Base-by-base conservation (phyloP, 768 basidiomycete species). In the Phylloporus sp. region DNA sequence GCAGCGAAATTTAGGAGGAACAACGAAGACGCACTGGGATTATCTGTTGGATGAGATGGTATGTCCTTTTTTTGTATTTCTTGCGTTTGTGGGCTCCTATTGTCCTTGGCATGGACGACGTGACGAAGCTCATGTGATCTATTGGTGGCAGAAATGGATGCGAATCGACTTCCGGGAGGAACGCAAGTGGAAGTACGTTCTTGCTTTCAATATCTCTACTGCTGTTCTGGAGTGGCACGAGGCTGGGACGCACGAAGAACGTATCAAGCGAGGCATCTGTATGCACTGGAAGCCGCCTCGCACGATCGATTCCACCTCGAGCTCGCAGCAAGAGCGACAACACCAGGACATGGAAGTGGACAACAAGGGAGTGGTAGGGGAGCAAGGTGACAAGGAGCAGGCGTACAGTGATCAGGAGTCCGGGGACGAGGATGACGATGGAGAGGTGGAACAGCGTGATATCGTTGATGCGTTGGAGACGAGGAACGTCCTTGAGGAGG, bases 1-100 rank as follows among this genome's bases (percentile, higher is more conserved):
- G 69, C 91, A 95, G 63, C 78, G 89, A 52, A 87, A 84, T 26
- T 77, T 93, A 16, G 84, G 86, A 20, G 83, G 85, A 2, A 59
- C 85, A 44, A 73, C 76, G 3, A 97, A 95, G 71, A 82, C 86
- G 1, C 93, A 97, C 63, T 95, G 92, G 92, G 97, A 98, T 66
- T 89, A 94, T 69, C 75, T 99, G 29, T 71, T 99, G 68, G 95
- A 98, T 54, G 97, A 99, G 70, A 93, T 97, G 93, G 92, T 91
- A 49, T 59, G 80, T 73, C 26, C 35, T 16, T 38, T 28, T 5
- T 60, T 40, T 9, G 16, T 41, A 6, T 27, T 12, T 57, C 39
- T 40, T 45, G 22, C 13, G 26, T 24, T 43, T 10, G 44, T 32
- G 45, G 32, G n/a, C 35, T 36, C 36, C 23, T 31, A 22, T 24